A percentile compares a stretch with the other conserved stretches of the same genome.
phyloP scores from a whole-genome alignment of 176 grass and related monocot species.

The Guadua angustifolia region DNA sequence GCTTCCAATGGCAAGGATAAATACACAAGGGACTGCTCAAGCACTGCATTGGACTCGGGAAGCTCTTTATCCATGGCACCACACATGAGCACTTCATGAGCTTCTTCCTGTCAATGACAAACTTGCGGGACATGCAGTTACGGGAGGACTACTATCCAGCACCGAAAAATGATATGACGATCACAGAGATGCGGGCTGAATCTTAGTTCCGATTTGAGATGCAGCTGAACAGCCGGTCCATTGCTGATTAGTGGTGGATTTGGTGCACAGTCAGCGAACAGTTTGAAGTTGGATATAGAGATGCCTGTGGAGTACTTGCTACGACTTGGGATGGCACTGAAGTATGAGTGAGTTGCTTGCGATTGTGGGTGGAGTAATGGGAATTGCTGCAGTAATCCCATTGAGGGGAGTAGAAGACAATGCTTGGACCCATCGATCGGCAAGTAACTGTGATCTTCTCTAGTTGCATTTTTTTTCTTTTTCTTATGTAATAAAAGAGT shows the following conservation, averaged over 20 bases:
- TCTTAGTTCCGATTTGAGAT: conserved; percentile 81
- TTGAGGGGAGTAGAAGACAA: conserved; percentile 10
- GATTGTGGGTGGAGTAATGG: not conserved
- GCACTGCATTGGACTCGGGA: conserved; percentile 59
- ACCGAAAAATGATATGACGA: conserved; percentile 95
- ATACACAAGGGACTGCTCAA: conserved; percentile 64
- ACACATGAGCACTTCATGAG: conserved; percentile 90
- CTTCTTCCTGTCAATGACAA: conserved; percentile 66
- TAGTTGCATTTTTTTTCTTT: conserved; percentile 22
- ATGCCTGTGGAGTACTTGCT: not conserved
- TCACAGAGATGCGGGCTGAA: conserved; percentile 86
- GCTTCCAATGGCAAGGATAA: no score
- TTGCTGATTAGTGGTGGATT: conserved; percentile 54
- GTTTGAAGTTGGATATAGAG: conserved; percentile 14
- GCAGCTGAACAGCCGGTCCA: conserved; percentile 55
- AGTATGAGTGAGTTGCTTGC: not conserved
- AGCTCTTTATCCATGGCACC: conserved; percentile 95
- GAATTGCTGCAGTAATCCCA: not conserved
- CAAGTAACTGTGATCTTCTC: conserved; percentile 18
- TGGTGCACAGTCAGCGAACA: not conserved
- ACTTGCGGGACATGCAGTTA: conserved; percentile 85
- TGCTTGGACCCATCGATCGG: not conserved
- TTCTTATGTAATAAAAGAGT: conserved; percentile 41
- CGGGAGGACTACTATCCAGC: conserved; percentile 96
- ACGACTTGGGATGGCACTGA: not conserved